Conservation (phyloP, 2,329 filamentous ascomycete species). For the Pseudogymnoascus sp. region DNA sequence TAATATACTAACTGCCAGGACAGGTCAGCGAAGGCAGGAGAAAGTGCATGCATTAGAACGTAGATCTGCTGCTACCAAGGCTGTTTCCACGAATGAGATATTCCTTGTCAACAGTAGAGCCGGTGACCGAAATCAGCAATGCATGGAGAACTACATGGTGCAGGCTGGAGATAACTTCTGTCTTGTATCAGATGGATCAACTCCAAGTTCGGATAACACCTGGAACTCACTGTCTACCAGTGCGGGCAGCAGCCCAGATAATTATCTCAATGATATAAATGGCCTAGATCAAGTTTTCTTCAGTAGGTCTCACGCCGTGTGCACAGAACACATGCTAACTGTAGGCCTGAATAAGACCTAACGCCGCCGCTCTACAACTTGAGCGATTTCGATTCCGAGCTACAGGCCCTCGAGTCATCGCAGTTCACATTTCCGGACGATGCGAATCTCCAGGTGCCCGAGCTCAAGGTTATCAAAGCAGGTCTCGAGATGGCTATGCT, state of each 20-base stretch:
- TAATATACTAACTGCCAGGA: neutral
- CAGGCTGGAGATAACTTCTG: neutral
- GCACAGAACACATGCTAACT: neutral
- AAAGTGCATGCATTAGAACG: constrained; percentile 12
- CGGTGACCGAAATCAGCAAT: neutral
- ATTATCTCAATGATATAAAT: constrained; percentile 5
- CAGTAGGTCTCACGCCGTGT: constrained; percentile 5
- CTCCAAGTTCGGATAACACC: constrained; percentile 10
- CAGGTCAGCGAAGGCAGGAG: constrained; percentile 15
- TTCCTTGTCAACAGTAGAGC: neutral
- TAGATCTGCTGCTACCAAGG: constrained; percentile 6
- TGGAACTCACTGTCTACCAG: constrained; percentile 4
- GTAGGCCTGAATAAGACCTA: neutral
- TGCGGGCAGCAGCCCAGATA: neutral
- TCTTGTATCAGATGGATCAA: constrained; percentile 9
- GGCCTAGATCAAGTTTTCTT: constrained; percentile 5
- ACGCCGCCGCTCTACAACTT: neutral
- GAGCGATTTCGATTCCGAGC: constrained; percentile 11
- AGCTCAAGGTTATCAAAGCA: constrained; percentile 11
- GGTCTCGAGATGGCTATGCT: constrained; percentile 12
- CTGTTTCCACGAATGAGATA: neutral
- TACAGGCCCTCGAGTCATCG: constrained; percentile 17
- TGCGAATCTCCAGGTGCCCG: neutral
- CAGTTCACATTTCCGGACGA: constrained; percentile 15
- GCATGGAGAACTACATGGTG: neutral